Base-by-base conservation (phyloP, 177 flowering plant genomes). In the Vitis hybrid region DNA sequence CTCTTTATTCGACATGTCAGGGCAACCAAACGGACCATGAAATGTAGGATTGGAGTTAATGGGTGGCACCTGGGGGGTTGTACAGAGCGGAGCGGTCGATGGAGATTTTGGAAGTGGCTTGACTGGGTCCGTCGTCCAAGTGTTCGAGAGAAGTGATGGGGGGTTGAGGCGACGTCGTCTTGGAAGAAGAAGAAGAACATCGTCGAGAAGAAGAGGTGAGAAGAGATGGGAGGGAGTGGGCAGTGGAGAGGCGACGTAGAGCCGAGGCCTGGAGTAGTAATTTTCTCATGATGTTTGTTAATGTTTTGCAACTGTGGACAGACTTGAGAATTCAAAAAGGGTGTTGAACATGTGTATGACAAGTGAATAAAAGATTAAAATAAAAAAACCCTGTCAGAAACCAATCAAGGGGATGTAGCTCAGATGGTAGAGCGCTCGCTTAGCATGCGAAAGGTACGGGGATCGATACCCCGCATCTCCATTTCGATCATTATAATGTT, bases 11-110 rank as follows among this genome's bases (percentile, higher is more conserved):
- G 9, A 41, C 48, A 41, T 41, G 8, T 41, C 48, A 6, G 48
- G 9, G 48, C 48, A 41, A 41, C 48, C 48, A 41, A 41, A 41
- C 48, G 48, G 48, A 41, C 9, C 2, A 12, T 24, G 63, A 8
- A 4, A 48, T 55, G 32, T 30, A 30, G 32, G 0, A 30, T 30
- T 30, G 46, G 24, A 54, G 4, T 17, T 55, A 79, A 30, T 30
- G 32, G 58, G 64, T 32, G 17, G 35, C 59, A 84, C 96, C 96
- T 8, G 89, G 83, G 15, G 92, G 89, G 65, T 78, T 86, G 78
- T 57, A 83, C 15, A 93, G 81, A 55, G 84, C 87, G 51, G 98
- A 90, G 60, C 98, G 96, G 73, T 93, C 97, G 64, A 93, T 58
- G 73, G 97, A 90, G 73, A 93, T 80, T 64, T 71, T 67, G 11